Evolutionary conservation across 139 green algal species (phyloP), one percentile per base, ranked within the genome.

Genomic region (Spirogloea muscicola): DNA sequence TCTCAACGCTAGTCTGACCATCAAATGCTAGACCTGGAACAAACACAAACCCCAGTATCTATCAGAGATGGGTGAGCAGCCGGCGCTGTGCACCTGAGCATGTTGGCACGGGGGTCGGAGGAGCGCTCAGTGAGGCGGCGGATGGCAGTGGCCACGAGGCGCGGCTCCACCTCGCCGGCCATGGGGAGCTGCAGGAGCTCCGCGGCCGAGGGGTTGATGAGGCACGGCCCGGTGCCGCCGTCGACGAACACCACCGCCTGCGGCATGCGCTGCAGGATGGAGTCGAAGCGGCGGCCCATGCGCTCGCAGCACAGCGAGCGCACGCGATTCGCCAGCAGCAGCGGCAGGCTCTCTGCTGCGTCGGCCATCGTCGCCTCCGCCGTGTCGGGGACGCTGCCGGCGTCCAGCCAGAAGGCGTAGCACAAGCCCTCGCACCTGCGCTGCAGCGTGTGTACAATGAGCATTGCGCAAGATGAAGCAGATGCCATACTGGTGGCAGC

Each of bases 211-310:
- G 72, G 72, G 48, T 80, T 80, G 18, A 80, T 40, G 4, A 80
- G 63, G n/a, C 65, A 79, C 3, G 72, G 72, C 9, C 51, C 72
- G 7, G 46, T 36, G 31, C 72, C 65, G 49, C 77, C 72, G 21
- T 80, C 62, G n/a, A 80, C 63, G 67, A 80, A 80, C 33, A 80
- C 52, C 9, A 80, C 72, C 21, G 48, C 65, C 64, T 80, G 72
- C 33, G 72, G 72, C 72, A 80, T 80, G n/a, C 72, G 44, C 0
- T 25, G 67, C 2, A 80, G 72, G 27, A 80, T 80, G 18, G 72
- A 62, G 43, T 80, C 64, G 64, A 80, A 80, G 18, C 72, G 44
- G 16, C 64, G 72, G 29, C 72, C 63, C 62, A 80, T 65, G 33
- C 72, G 60, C 48, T 80, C 72, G 36, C 48, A 38, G 64, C 72